These are phyloP conservation scores for Candida tallmaniae DNA, from an alignment of 805 yeast species.

Conservation along the genomic window DNA sequence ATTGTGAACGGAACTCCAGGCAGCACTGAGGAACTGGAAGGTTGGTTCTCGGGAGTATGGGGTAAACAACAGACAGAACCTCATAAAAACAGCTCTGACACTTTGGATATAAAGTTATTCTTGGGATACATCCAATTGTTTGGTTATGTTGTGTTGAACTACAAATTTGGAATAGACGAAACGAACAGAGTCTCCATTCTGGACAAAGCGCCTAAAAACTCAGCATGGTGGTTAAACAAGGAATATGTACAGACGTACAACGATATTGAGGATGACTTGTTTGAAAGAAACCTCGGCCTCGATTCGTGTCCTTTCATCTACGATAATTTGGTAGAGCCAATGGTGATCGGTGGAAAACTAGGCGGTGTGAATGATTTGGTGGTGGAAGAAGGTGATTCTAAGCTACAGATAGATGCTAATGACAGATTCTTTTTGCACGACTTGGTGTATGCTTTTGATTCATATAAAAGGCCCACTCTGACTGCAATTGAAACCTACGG, in stretches of 20 bases:
- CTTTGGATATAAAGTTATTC: constrained; percentile 22
- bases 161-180: constrained; percentile 21
- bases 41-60: constrained; percentile 9
- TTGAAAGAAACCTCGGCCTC: constrained; percentile 17
- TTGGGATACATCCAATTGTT: constrained; percentile 37
- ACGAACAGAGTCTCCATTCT: constrained; percentile 8
- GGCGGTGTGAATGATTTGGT: constrained; percentile 35
- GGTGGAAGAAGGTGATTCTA: constrained; percentile 15
- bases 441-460: constrained; percentile 27
- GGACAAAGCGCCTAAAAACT: constrained; percentile 12
- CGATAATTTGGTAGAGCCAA: constrained; percentile 13
- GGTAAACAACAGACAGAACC: neutral
- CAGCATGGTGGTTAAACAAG: constrained; percentile 33
- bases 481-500: constrained; percentile 10
- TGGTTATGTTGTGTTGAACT: constrained; percentile 37
- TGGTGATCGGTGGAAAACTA: constrained; percentile 28
- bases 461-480: constrained; percentile 11
- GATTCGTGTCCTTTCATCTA: constrained; percentile 10
- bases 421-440: constrained; percentile 29
- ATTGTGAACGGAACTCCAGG: constrained; percentile 2
- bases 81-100: constrained; percentile 6
- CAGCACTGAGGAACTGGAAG: neutral
- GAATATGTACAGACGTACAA: constrained; percentile 28
- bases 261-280: constrained; percentile 14
- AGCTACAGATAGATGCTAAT: constrained; percentile 15